Conservation (phyloP, 805 yeast genomes). For the Wickerhamiella occidentalis region DNA sequence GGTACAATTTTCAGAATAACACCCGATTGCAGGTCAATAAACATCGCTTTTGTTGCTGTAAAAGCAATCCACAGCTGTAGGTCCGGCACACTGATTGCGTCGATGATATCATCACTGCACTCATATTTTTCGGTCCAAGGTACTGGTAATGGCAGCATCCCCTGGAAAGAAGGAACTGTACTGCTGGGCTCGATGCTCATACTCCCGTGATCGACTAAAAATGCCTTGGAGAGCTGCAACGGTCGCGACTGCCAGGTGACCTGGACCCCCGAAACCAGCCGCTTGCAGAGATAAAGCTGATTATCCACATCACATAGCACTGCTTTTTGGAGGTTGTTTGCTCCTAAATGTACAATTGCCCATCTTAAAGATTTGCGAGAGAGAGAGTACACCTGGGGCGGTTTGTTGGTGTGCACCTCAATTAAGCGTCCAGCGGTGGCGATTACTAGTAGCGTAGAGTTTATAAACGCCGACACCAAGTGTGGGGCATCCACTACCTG, state of each 20-base stretch:
- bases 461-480: not conserved
- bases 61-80: conserved; percentile 22
- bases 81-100: conserved; percentile 19
- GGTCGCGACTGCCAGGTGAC: not conserved
- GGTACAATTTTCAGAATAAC: conserved; percentile 47
- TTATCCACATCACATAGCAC: conserved; percentile 3
- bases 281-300: conserved; percentile 1
- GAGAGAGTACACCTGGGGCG: not conserved
- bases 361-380: not conserved
- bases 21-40: conserved; percentile 71
- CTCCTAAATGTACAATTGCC: not conserved
- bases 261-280: not conserved
- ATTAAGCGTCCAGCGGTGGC: conserved; percentile 6
- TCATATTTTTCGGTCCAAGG: conserved; percentile 10
- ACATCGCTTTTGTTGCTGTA: conserved; percentile 16
- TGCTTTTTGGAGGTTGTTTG: not conserved
- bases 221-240: not conserved
- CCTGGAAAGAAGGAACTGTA: not conserved
- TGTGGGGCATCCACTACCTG: not conserved
- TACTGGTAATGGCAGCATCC: not conserved
- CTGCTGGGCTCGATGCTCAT: not conserved
- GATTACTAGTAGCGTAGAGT: not conserved
- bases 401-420: conserved; percentile 8
- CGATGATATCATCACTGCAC: conserved; percentile 2
- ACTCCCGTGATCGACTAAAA: not conserved